These are phyloP conservation scores for Posidonia oceanica DNA, from an alignment of 116 monocot species.

Conservation along the genomic window DNA sequence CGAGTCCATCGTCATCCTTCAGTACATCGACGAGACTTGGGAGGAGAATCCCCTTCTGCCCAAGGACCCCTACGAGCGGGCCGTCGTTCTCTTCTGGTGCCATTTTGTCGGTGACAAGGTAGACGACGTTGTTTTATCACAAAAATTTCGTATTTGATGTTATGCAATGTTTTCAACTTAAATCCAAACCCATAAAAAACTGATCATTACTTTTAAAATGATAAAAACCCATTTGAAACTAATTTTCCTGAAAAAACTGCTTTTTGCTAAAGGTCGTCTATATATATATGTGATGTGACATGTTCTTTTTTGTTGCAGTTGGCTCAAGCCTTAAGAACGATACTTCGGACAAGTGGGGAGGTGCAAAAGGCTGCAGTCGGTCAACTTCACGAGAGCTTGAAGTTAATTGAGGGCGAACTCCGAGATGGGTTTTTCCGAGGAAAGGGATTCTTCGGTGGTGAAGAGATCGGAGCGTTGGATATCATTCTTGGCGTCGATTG, in stretches of 20 bases:
- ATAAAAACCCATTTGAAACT: no score
- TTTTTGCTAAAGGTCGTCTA: no score
- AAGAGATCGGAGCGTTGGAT: constrained; percentile 53
- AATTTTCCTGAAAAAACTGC: no score
- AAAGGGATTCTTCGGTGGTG: constrained; percentile 67
- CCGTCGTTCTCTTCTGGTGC: constrained; percentile 64
- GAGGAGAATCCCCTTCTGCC: constrained; percentile 29
- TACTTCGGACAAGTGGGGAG: constrained; percentile 26
- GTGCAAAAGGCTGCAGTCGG: constrained; percentile 32
- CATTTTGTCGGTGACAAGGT: constrained; percentile 56
- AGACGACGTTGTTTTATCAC: no score
- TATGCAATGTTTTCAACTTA: no score
- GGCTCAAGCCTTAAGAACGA: no score
- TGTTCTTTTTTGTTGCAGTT: no score
- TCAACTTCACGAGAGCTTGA: constrained; percentile 34
- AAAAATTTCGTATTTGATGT: no score
- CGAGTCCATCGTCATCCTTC: constrained; percentile 63
- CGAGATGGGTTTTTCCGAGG: constrained; percentile 56
- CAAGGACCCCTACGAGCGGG: constrained; percentile 34
- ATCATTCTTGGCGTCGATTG: constrained; percentile 62
- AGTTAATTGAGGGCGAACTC: constrained; percentile 53
- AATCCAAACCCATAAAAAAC: no score
- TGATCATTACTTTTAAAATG: no score
- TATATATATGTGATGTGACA: no score
- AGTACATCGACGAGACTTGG: constrained; percentile 60